Evolutionary conservation across 257 asterid species (phyloP), one percentile per base, ranked within the genome.

Genomic region (Euphrasia confusa): DNA sequence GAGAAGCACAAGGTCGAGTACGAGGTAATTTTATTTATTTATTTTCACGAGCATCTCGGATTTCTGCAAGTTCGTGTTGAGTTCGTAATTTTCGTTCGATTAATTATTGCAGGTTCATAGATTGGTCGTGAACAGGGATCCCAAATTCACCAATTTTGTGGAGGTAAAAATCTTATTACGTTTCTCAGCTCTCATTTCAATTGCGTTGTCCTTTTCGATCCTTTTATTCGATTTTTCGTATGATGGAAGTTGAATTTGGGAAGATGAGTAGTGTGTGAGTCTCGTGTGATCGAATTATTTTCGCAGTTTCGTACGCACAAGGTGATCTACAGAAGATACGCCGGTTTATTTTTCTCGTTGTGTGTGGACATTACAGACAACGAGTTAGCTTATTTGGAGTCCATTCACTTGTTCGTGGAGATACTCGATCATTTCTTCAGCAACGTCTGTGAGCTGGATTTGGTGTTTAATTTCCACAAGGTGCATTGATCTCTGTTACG

Each of bases 351-450:
- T 72, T 93, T 93, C 83, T 93, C 99, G 7, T 74, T 93, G 13
- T 93, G 96, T 68, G 99, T 93, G 28, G 97, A 93, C 77, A 89
- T 93, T 63, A 93, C 99, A 0, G 99, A 93, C 76, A 93, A 93
- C 52, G 99, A 89, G 74, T 79, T 93, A 61, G 97, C 77, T 40
- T 71, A 72, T 78, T 72, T 90, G 69, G 96, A 93, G 79, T 76
- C 79, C 74, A 89, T 89, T 74, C 97, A 93, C 88, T 85, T 93
- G 62, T 93, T 93, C 66, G 99, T 93, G 74, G 99, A 93, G 95
- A 93, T 93, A 61, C 79, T 93, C 35, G 97, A 93, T 67, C 97
- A 93, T 64, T 93, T 87, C 60, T 93, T 93, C 86, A 87, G 99
- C 94, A 93, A 93, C 28, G 97, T 89, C 12, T 93, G 97, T 37